Base-by-base conservation (phyloP, 164 flowering plant species). In the Macadamia integrifolia region DNA sequence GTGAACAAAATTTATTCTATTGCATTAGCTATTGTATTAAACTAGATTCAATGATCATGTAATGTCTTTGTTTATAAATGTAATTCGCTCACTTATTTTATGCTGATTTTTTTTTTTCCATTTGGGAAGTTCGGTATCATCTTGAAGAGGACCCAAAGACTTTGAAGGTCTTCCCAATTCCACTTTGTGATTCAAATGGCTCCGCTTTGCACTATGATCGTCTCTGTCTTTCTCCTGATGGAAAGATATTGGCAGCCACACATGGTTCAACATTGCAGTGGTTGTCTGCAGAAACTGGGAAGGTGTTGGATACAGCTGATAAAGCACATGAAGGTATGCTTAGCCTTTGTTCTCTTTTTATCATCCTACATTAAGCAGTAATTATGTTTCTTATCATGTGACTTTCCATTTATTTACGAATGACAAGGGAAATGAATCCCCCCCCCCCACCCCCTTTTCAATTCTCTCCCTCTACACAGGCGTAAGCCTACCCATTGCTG, bases 91-190 rank as follows among this genome's bases (percentile, higher is more conserved):
- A 65, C 59, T 67, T 71, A n/a, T 32, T 58, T 69, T 70, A 60
- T 64, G 59, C 68, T 74, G 58, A 62, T 28, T 58, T 42, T 58
- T 42, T 42, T 46, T 63, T 48, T 18, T 64, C 6, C 64, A 35
- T 72, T 68, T 32, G 63, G 77, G 50, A 72, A 94, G 99, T 94
- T 81, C 94, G 99, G 29, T 94, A 92, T 78, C 99, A 87, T 79
- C 81, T 90, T 32, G 93, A 90, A 70, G 99, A 94, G 85, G 99
- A 94, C 68, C 98, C 99, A 55, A 94, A 92, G 77, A 82, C 93
- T 46, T 56, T 90, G 85, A 92, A 88, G 86, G 91, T 86, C 77
- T 89, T 92, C 65, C 93, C 89, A 10, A 92, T 94, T 72, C 98
- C 99, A 57, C 91, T 92, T 65, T 83, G 72, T 57, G 97, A 87